Evolutionary conservation across 2,329 filamentous ascomycete species (phyloP).

Genomic region (Sporothrix euskadiensis): DNA sequence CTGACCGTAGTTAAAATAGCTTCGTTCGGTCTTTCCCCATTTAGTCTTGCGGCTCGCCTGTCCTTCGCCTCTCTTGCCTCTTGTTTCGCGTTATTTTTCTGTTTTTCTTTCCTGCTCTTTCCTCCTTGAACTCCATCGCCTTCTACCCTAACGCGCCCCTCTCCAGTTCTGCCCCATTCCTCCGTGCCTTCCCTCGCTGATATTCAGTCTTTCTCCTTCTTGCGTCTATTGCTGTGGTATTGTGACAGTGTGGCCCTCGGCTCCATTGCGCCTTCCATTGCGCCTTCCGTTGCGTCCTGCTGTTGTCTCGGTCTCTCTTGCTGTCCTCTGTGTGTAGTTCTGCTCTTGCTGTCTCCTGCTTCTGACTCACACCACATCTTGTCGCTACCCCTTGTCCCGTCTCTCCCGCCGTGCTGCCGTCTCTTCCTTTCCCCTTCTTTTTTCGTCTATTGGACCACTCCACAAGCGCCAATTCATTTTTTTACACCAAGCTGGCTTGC

Average conservation of each 20-base stretch:
- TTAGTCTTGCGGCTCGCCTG: neutral
- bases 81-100: neutral
- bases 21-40: constrained; percentile 9
- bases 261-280: constrained; percentile 1
- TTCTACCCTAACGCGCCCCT: constrained; percentile 5
- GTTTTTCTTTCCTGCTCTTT: neutral
- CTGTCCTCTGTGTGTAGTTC: neutral
- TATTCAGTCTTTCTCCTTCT: neutral
- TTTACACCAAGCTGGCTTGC: constrained; percentile 12
- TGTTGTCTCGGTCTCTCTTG: neutral
- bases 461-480: constrained; percentile 12
- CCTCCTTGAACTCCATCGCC: neutral
- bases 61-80: constrained; percentile 11
- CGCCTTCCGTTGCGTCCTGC: neutral
- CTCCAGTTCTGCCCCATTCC: constrained; percentile 12
- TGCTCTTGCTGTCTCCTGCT: neutral
- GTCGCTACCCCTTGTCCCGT: constrained; percentile 22
- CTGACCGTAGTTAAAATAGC: constrained; percentile 1
- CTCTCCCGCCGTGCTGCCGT: constrained; percentile 8
- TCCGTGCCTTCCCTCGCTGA: constrained; percentile 12
- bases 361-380: constrained; percentile 25
- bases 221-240: neutral
- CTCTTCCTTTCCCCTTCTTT: neutral
- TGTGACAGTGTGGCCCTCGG: neutral
- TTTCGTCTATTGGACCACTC: neutral